Percentiles rank a stretch among this genome's conserved stretches.
phyloP scores from a whole-genome alignment of 2,329 filamentous ascomycete species.

The Calonectria crousiana region DNA sequence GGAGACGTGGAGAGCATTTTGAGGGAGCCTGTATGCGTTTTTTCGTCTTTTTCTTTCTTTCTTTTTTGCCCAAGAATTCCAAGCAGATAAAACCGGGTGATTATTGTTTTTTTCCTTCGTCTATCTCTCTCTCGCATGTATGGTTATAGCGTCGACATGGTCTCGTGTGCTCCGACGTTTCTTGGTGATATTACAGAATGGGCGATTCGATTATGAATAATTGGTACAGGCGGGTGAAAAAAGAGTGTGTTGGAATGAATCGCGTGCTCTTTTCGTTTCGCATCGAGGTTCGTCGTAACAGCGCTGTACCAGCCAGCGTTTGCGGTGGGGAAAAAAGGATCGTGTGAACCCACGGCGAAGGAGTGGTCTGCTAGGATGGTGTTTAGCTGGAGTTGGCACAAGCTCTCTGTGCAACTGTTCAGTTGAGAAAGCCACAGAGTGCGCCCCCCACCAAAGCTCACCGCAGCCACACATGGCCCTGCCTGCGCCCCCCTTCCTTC shows the following conservation, averaged over 20 bases:
- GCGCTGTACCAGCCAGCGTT: constrained; percentile 8
- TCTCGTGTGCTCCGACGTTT: background rate
- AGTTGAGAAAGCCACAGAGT: background rate
- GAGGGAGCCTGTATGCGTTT: background rate
- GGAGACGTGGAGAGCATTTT: constrained; percentile 73
- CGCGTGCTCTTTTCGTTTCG: background rate
- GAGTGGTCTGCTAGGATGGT: background rate
- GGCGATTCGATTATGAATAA: background rate
- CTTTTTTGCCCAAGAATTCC: background rate
- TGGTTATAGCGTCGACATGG: background rate
- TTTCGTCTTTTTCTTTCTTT: background rate
- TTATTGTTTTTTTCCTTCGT: background rate
- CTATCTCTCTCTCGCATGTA: background rate
- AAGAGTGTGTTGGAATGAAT: background rate
- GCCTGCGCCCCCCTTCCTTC: background rate
- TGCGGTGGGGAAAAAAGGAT: background rate
- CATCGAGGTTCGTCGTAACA: background rate
- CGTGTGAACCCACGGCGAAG: background rate
- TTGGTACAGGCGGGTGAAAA: background rate
- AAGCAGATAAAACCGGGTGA: background rate
- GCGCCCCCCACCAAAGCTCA: background rate
- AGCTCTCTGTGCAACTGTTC: background rate
- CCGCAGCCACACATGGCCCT: background rate
- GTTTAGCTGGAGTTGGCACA: background rate
- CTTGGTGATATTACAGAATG: background rate